Evolutionary conservation across 2,329 filamentous ascomycete genomes (phyloP), one percentile per base, ranked within the genome.

Genomic region (Grosmannia huntii): DNA sequence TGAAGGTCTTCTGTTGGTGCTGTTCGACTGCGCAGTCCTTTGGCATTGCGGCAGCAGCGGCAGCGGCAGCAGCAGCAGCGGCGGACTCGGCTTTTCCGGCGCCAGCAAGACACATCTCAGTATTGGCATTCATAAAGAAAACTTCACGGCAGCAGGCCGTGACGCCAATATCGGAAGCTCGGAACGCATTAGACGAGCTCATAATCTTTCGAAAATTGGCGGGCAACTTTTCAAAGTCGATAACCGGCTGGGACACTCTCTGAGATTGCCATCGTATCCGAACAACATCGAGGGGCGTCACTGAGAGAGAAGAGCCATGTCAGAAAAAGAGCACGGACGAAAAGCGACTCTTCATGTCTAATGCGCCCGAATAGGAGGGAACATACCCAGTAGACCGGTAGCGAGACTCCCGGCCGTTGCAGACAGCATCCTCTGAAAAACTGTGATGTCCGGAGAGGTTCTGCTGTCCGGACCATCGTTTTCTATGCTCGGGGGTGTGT

Each of bases 141-240:
- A 99, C 92, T 71, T 99, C 92, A 61, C 94, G 85, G 69, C 94
- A 99, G 73, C 94, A 99, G 46, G 91, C 85, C 19, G 91, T 96
- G 57, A 97, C 89, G 61, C 94, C 94, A 55, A 97, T 81, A 66
- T 92, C 89, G 33, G 87, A 71, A 2, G 81, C 84, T 58, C 90
- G 89, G 54, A 94, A 80, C 63, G 86, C 82, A 62, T 83, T 84
- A 64, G 85, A 69, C 68, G 79, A 73, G 65, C 83, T 64, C 65
- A 80, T 70, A 69, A 85, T 70, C 71, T 77, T 75, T 68, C 80
- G 73, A 64, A 82, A 76, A 66, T 80, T 75, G 67, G 78, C 73
- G 63, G 75, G 70, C 65, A 80, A 75, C 59, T 59, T 59, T 44
- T 63, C 60, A 71, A 64, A 55, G 57, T 68, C 61, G 78, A 71